These are phyloP conservation scores for Sporothrix schenckii DNA, from an alignment of 2,329 filamentous ascomycete genomes.

Conservation along the genomic window DNA sequence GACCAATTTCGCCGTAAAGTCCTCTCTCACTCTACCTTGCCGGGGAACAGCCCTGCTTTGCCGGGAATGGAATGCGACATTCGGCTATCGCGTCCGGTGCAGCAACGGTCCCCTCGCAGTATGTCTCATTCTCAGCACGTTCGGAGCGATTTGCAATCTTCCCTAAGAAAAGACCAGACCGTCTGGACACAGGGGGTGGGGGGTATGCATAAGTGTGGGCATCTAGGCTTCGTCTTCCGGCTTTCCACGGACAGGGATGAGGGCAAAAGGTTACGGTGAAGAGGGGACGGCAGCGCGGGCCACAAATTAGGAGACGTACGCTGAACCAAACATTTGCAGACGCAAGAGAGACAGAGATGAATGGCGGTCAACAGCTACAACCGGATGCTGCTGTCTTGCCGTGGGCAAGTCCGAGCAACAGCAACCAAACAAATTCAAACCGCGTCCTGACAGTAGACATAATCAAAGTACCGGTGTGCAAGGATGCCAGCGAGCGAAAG, in stretches of 20 bases:
- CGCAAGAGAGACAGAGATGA: neutral
- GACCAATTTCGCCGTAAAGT: neutral
- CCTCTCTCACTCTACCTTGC: neutral
- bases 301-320: neutral
- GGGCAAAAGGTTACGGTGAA: neutral
- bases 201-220: slow-evolving; percentile 14
- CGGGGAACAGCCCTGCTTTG: slow-evolving; percentile 11
- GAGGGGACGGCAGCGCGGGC: slow-evolving; percentile 1
- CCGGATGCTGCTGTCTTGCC: neutral
- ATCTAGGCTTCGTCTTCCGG: neutral
- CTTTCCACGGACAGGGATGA: neutral
- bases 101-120: neutral
- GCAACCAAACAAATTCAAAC: neutral
- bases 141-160: neutral
- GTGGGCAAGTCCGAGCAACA: neutral
- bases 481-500: neutral
- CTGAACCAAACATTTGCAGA: neutral
- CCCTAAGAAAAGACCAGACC: neutral
- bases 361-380: neutral
- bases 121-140: neutral
- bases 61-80: slow-evolving; percentile 30
- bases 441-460: neutral
- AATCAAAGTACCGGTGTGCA: neutral
- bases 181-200: neutral
- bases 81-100: slow-evolving; percentile 26